These are phyloP conservation scores for Podospora anserina DNA, from an alignment of 495 filamentous ascomycete species.

Conservation along the genomic window DNA sequence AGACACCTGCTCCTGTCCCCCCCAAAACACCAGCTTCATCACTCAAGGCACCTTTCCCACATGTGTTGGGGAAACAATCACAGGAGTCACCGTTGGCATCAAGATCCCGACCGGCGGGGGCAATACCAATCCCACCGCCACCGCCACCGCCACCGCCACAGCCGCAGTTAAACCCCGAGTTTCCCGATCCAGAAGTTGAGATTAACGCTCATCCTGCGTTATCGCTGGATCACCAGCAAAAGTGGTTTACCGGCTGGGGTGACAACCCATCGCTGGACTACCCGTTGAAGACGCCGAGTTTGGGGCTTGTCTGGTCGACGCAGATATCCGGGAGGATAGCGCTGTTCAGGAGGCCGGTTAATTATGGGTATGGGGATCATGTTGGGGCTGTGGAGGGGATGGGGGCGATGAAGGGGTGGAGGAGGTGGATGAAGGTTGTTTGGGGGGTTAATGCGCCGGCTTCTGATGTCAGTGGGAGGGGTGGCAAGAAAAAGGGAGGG, in stretches of 20 bases:
- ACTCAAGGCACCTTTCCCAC: constrained; percentile 21
- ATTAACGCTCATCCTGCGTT: constrained; percentile 47
- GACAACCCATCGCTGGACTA: constrained; percentile 46
- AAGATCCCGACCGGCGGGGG: background rate
- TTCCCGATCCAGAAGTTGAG: background rate
- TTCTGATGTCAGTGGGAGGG: constrained; percentile 40
- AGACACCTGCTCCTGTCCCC: constrained; percentile 12
- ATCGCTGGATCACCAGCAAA: constrained; percentile 81
- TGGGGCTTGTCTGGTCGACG: constrained; percentile 88
- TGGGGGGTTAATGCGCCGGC: constrained; percentile 66
- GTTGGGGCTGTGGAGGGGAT: constrained; percentile 29
- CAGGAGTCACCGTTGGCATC: constrained; percentile 19
- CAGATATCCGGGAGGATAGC: constrained; percentile 80
- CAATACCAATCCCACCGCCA: background rate
- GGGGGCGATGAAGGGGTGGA: constrained; percentile 41
- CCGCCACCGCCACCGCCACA: background rate
- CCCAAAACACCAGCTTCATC: background rate
- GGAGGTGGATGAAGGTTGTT: constrained; percentile 73
- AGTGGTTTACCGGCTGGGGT: constrained; percentile 94
- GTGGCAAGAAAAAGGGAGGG: constrained; percentile 37
- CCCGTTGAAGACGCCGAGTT: constrained; percentile 72
- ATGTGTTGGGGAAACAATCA: constrained; percentile 16
- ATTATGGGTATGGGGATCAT: constrained; percentile 13
- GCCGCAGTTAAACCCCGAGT: background rate
- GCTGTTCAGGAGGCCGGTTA: constrained; percentile 59